Evolutionary conservation across 2,329 filamentous ascomycete species (phyloP), one percentile per base, ranked within the genome.

Genomic region (Bipolaris zeicola): DNA sequence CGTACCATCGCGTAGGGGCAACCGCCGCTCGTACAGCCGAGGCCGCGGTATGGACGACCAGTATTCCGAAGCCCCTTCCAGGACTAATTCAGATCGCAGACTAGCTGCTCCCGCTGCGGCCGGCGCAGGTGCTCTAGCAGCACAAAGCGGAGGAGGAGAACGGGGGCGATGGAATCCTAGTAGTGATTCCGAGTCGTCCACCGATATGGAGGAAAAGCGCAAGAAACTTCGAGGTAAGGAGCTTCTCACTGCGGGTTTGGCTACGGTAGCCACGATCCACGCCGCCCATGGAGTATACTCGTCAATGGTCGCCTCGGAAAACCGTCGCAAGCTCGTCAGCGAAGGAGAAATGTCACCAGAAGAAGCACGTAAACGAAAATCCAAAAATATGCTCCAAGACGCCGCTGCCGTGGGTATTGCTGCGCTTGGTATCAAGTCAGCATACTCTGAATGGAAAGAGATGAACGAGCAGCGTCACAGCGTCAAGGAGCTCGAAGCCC

Each of bases 191-290:
- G 83, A 83, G 53, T 83, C 81, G 61, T 85, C 83, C 71, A 82
- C 82, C 67, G 86, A 87, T 69, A 86, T 89, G 77, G 85, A 87
- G 70, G 80, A 83, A 63, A 78, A 80, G 68, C 79, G 82, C 51
- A 89, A 87, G 76, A 87, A 88, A 70, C 81, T 88, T 78, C 82
- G 82, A 78, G 83, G 85, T 74, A 88, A 88, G 76, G 85, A 88
- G 79, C 74, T 88, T 68, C 71, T 89, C 61, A 88, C 86, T 63
- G 84, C 86, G 52, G 86, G 87, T 61, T 78, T 89, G 56, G 87
- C 87, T 51, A 87, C 85, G 55, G 83, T 89, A 57, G 87, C 87
- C 36, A 89, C 87, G 26, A 88, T 89, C 60, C 87, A 89, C 75
- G 87, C 87, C 22, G 87, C 85, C 13, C 86, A 89, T 71, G 83